phyloP scores from a whole-genome alignment of 441 rosid species.

The Theobroma grandiflorum region DNA sequence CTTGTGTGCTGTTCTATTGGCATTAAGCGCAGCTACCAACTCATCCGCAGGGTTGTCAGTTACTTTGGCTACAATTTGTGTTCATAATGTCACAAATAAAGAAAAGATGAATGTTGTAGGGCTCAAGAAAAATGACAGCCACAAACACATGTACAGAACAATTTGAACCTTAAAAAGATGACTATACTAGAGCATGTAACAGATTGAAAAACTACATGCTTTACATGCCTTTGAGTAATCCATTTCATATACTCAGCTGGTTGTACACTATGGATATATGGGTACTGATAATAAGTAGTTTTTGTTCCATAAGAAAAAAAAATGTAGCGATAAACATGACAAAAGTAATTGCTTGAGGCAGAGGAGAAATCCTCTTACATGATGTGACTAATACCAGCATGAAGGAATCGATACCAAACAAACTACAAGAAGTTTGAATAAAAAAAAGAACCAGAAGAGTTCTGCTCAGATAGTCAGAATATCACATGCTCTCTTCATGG shows the following conservation, averaged over 20 bases:
- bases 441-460: too few relatives aligned
- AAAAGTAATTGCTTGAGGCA: background rate
- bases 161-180: background rate
- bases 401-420: background rate
- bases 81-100: conserved; percentile 12
- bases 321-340: background rate
- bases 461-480: too few relatives aligned
- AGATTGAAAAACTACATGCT: background rate
- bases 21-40: conserved; percentile 54
- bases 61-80: conserved; percentile 47
- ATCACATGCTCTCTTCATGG: background rate
- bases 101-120: conserved; percentile 19
- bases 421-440: background rate
- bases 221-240: background rate
- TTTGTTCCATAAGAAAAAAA: too few relatives aligned
- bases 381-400: background rate
- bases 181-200: background rate
- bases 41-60: conserved; percentile 72
- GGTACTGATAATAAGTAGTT: background rate
- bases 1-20: conserved; percentile 62
- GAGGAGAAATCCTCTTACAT: background rate
- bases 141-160: background rate
- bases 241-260: too few relatives aligned
- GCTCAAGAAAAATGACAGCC: background rate
- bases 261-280: background rate